Evolutionary conservation across 768 basidiomycete genomes (phyloP), one percentile per base, ranked within the genome.

Genomic region (Collybia nuda): DNA sequence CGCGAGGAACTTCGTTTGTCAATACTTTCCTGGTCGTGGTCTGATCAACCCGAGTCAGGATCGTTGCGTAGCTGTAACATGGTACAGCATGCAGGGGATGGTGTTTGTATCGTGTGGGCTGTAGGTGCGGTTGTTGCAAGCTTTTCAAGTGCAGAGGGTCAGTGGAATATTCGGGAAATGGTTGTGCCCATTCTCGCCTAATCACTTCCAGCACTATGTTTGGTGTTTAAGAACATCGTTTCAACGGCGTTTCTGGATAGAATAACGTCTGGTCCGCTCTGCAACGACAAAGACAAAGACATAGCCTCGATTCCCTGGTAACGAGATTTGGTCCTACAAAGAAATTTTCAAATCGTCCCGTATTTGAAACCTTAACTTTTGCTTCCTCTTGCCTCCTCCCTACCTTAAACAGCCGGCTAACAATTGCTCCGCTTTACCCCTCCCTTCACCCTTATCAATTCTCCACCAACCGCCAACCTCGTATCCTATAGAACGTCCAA

Each of bases 401-500:
- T 65, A 62, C 67, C 66, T 61, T 67, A 67, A 75, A 76, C 70
- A 67, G 59, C 70, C 75, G 69, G 69, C 78, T 80, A 65, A 81
- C 69, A 56, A 67, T 59, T 60, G 67, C 64, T 67, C 68, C 67
- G 69, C 70, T 74, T 76, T 75, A 62, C 57, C 60, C 62, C 56
- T 65, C 64, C 67, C 65, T 51, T 62, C 66, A 66, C 48, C 62
- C 66, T 68, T 57, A 66, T 48, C 53, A 53, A 54, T 58, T 47
- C 50, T 60, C 62, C 50, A 66, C 65, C 3, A 5, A 6, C 9
- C 32, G 32, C 32, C 32, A 71, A 57, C 70, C 61, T 62, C 73
- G 62, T 57, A 61, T 67, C 60, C 55, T 70, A 70, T 64, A 98
- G 96, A 91, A 80, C 90, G 91, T 58, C 90, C 93, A 19, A 97